Evolutionary conservation across 2,329 filamentous ascomycete species (phyloP), one percentile per base, ranked within the genome.

Genomic region (Colletotrichum truncatum): DNA sequence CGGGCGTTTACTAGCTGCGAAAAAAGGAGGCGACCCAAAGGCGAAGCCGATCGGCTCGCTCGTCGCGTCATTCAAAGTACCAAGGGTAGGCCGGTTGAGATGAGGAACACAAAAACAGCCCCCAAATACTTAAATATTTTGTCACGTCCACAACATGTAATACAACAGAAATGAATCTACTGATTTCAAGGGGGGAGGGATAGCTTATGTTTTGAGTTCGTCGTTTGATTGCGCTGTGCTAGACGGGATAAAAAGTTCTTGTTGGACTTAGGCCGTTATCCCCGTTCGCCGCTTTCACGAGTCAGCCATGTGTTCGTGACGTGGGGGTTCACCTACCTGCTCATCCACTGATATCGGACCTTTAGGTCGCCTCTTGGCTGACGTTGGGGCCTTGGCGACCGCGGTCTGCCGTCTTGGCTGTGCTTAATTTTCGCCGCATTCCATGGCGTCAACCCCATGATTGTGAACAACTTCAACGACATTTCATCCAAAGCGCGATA

Each of bases 381-480:
- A 48, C 39, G 36, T 49, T 55, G 32, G 62, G 32, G 49, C 36
- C 62, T 65, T 65, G 62, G 62, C 61, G 54, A 60, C 34, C 46
- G 55, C 48, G 16, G 21, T 38, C 62, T 65, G 57, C 62, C 62
- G 62, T 25, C 62, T 65, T 65, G 62, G 62, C 62, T 38, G 34
- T 65, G 62, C 62, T 65, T 65, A 26, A 18, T 65, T 65, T 62
- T 62, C 62, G 62, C 62, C 62, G 57, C 62, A 65, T 51, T 62
- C 39, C 62, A 65, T 65, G 62, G 62, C 62, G 16, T 43, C 18
- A n/a, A 21, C n/a, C 26, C 43, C 43, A 43, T 63, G 60, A 43
- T 51, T 18, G 25, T 9, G 12, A 36, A 34, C 21, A 30, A 10
- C 21, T 51, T 51, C 49, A 45, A 62, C 62, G 57, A 62, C 62